Conservation (phyloP, 2,329 filamentous ascomycete species). For the Ascochyta viciae-villosae region DNA sequence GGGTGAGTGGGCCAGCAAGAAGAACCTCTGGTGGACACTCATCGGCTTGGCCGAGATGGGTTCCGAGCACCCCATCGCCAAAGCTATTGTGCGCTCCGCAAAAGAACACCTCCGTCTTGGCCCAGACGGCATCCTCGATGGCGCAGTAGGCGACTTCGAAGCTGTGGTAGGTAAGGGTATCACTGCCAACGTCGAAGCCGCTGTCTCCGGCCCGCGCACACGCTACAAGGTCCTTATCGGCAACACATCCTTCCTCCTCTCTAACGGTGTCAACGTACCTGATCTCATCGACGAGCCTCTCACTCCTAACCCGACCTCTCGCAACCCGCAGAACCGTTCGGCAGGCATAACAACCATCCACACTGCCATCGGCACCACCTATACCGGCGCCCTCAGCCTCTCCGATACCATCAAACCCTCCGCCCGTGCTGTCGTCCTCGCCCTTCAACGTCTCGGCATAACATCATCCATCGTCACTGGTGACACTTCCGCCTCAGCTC, state of each 20-base stretch:
- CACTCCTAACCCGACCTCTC: constrained; percentile 38
- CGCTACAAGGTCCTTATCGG: constrained; percentile 84
- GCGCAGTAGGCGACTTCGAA: constrained; percentile 84
- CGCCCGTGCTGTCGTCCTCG: constrained; percentile 79
- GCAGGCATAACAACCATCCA: constrained; percentile 90
- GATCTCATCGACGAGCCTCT: constrained; percentile 60
- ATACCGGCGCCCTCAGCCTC: constrained; percentile 82
- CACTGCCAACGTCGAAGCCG: constrained; percentile 80
- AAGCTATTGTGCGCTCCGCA: constrained; percentile 78
- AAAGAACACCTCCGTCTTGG: constrained; percentile 77
- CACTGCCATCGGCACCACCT: constrained; percentile 81
- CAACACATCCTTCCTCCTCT: constrained; percentile 77
- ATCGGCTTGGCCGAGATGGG: constrained; percentile 94
- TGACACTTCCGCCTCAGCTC: constrained; percentile 83
- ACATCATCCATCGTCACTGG: constrained; percentile 92
- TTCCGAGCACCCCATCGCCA: constrained; percentile 95
- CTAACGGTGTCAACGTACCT: constrained; percentile 72
- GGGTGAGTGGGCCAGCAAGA: constrained; percentile 72
- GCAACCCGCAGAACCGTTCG: constrained; percentile 51
- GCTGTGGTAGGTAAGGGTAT: constrained; percentile 86
- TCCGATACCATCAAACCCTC: constrained; percentile 91
- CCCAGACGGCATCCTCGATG: constrained; percentile 77
- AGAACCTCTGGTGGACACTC: constrained; percentile 91
- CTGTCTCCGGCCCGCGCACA: constrained; percentile 68
- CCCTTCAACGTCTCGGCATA: constrained; percentile 84